These are phyloP conservation scores for Beauveria australis DNA, from an alignment of 2,329 filamentous ascomycete genomes.

Conservation along the genomic window DNA sequence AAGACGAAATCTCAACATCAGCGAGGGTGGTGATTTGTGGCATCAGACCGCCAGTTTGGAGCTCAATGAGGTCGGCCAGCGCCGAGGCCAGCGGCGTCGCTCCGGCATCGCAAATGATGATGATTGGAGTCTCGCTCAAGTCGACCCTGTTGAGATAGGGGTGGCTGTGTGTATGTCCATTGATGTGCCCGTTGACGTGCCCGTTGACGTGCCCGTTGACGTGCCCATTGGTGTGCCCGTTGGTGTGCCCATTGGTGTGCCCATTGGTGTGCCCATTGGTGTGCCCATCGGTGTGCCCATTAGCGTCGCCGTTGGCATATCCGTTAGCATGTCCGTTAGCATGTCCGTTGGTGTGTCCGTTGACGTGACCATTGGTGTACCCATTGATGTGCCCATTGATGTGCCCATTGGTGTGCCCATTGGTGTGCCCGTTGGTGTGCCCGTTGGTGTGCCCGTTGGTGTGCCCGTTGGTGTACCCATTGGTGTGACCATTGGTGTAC, in stretches of 20 bases:
- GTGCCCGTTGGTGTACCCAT: conserved; percentile 1
- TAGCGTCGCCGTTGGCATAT: background rate
- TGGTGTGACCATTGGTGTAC: background rate
- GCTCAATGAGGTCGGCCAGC: conserved; percentile 17
- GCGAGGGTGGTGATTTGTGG: conserved; percentile 16
- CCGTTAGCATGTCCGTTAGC: background rate
- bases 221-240: background rate
- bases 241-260: background rate
- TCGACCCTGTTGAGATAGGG: background rate
- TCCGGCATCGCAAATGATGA: conserved; percentile 19
- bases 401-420: background rate
- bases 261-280: background rate
- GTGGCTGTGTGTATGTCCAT: background rate
- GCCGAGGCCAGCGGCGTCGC: conserved; percentile 16
- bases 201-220: background rate
- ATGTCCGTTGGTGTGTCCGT: background rate
- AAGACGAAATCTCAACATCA: conserved; percentile 12
- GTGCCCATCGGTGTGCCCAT: background rate
- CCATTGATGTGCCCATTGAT: background rate
- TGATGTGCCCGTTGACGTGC: background rate
- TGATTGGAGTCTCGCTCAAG: conserved; percentile 14
- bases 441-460: conserved; percentile 3
- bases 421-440: background rate
- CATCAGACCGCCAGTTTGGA: conserved; percentile 15
- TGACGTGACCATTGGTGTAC: background rate